Conservation (phyloP, 495 filamentous ascomycete genomes). For the Talaromyces stipitatus region DNA sequence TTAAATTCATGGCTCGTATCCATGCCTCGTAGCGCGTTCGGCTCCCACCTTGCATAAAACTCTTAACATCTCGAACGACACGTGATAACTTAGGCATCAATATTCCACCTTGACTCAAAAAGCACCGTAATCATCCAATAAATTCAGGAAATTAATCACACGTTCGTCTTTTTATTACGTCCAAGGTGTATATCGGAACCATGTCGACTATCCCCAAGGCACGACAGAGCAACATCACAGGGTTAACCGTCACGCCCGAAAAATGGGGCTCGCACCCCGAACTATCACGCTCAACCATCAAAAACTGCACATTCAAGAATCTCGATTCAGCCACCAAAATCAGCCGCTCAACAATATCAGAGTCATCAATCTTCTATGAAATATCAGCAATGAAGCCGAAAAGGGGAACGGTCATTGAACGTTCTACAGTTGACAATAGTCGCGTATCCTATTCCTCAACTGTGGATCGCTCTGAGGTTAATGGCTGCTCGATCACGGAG, state of each 20-base stretch:
- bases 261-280: conserved; percentile 11
- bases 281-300: conserved; percentile 15
- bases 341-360: conserved; percentile 1
- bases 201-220: conserved; percentile 11
- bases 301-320: conserved; percentile 11
- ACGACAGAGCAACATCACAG: conserved; percentile 3
- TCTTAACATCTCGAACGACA: not conserved
- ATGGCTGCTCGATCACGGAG: conserved; percentile 15
- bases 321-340: conserved; percentile 12
- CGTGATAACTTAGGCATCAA: conserved; percentile 8
- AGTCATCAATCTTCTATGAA: not conserved
- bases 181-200: not conserved
- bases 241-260: conserved; percentile 6
- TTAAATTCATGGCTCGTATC: too few relatives aligned
- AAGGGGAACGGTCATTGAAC: not conserved
- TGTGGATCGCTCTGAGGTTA: conserved; percentile 12
- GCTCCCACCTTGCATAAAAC: not conserved
- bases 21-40: not conserved
- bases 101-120: not conserved
- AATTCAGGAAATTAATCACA: not conserved
- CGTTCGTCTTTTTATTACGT: not conserved
- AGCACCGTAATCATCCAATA: not conserved
- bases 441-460: not conserved
- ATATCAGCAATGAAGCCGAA: not conserved
- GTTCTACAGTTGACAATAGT: not conserved